Conservation (phyloP, 1,284 basidiomycete species). For the Mycosarcoma maydis region DNA sequence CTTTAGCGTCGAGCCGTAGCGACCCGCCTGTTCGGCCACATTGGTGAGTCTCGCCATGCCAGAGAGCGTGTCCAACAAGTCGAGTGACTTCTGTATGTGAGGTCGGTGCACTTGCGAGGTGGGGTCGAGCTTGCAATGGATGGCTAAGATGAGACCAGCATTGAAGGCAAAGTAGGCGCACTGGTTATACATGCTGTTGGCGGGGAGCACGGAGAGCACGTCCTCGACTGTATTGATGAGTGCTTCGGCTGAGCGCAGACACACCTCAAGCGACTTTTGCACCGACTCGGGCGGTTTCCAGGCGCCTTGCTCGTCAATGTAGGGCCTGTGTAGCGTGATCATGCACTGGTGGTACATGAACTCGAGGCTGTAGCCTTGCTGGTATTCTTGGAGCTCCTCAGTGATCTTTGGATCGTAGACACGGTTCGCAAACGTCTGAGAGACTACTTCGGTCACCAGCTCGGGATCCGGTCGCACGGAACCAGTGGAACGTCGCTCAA, state of each 20-base stretch:
- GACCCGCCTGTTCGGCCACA: slow-evolving; percentile 53
- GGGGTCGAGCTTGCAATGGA: slow-evolving; percentile 48
- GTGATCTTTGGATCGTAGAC: slow-evolving; percentile 41
- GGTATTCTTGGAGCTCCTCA: slow-evolving; percentile 42
- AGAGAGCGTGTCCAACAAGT: slow-evolving; percentile 43
- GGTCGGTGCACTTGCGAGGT: slow-evolving; percentile 45
- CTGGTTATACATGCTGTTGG: slow-evolving; percentile 49
- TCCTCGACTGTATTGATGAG: slow-evolving; percentile 49
- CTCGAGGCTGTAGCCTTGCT: slow-evolving; percentile 51
- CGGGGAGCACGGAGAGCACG: slow-evolving; percentile 32
- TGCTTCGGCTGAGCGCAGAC: slow-evolving; percentile 48
- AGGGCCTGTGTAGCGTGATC: slow-evolving; percentile 54
- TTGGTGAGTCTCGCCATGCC: slow-evolving; percentile 43
- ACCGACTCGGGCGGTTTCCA: slow-evolving; percentile 53
- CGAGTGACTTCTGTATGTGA: slow-evolving; percentile 54
- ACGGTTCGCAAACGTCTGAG: slow-evolving; percentile 27
- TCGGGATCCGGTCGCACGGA: slow-evolving; percentile 34
- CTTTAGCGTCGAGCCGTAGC: slow-evolving; percentile 54
- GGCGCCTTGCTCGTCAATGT: slow-evolving; percentile 52
- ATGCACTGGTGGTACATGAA: slow-evolving; percentile 52
- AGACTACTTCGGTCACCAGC: slow-evolving; percentile 21
- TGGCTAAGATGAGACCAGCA: slow-evolving; percentile 49
- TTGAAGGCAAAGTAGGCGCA: slow-evolving; percentile 56
- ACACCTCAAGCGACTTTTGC: slow-evolving; percentile 51
- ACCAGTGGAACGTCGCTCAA: slow-evolving; percentile 38